A percentile compares a stretch with the other conserved stretches of the same genome.
Conservation (phyloP, 202 grass and related monocot species). For the Eragrostis tef region DNA sequence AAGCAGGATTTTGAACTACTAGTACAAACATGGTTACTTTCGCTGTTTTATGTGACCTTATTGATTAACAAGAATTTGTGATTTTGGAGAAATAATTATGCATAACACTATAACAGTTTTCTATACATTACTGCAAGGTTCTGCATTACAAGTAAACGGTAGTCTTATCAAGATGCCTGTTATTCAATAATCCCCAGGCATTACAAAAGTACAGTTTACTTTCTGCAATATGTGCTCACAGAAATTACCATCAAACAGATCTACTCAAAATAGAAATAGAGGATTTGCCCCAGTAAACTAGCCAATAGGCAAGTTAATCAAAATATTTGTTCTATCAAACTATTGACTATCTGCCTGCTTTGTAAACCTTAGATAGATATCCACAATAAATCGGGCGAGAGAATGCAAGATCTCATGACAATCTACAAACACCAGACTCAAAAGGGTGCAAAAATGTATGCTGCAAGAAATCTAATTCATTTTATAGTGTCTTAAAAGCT, state of each 20-base stretch:
- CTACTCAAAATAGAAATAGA: background rate
- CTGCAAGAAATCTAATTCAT: conserved; percentile 3
- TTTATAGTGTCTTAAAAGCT: background rate
- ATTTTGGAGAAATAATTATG: conserved; percentile 11
- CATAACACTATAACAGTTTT: too few species aligned
- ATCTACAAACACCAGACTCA: background rate
- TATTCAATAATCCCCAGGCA: background rate
- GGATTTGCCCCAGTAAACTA: too few species aligned
- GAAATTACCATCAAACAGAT: conserved; percentile 24
- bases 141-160: background rate
- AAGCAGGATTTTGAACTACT: background rate
- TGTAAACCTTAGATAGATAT: background rate
- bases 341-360: background rate
- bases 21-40: too few species aligned
- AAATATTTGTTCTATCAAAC: conserved; percentile 3
- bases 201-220: background rate
- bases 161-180: background rate
- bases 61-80: too few species aligned
- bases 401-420: background rate
- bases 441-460: background rate
- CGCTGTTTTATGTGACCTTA: too few species aligned
- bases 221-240: background rate
- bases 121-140: background rate
- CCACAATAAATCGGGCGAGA: background rate
- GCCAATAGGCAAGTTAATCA: background rate